These are phyloP conservation scores for Quercus mongolica DNA, from an alignment of 306 rosid species.

Conservation along the genomic window DNA sequence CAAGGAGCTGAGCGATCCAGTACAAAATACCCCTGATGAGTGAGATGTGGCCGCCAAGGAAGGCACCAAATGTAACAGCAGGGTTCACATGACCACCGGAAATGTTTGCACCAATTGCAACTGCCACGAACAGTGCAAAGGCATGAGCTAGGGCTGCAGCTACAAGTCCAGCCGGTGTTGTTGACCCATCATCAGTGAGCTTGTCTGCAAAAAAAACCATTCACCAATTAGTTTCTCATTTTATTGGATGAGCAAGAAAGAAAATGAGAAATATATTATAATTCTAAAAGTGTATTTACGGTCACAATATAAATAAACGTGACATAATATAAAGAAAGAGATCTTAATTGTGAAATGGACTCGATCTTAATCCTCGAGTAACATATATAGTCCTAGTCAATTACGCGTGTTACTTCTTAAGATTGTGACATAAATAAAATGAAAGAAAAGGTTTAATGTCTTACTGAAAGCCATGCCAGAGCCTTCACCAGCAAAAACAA, in stretches of 20 bases:
- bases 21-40: conserved; percentile 55
- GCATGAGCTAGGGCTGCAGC: conserved; percentile 67
- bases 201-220: conserved; percentile 39
- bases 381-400: too few species aligned
- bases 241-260: neutral
- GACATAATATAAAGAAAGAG: too few species aligned
- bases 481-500: conserved; percentile 75
- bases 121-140: conserved; percentile 73
- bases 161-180: conserved; percentile 67
- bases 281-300: too few species aligned
- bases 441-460: neutral
- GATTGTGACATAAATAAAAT: too few species aligned
- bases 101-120: conserved; percentile 68
- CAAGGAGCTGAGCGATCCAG: conserved; percentile 85
- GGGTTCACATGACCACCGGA: conserved; percentile 86
- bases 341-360: too few species aligned
- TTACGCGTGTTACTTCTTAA: too few species aligned
- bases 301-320: too few species aligned
- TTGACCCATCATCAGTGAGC: conserved; percentile 54
- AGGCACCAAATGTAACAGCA: conserved; percentile 74
- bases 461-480: conserved; percentile 73
- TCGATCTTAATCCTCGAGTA: too few species aligned
- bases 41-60: conserved; percentile 74
- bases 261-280: too few species aligned
- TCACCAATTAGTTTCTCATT: neutral